Percentiles rank a stretch among this genome's conserved stretches.
These are phyloP conservation scores for Barnettozyma pratensis DNA, from an alignment of 805 yeast species.

Conservation along the genomic window DNA sequence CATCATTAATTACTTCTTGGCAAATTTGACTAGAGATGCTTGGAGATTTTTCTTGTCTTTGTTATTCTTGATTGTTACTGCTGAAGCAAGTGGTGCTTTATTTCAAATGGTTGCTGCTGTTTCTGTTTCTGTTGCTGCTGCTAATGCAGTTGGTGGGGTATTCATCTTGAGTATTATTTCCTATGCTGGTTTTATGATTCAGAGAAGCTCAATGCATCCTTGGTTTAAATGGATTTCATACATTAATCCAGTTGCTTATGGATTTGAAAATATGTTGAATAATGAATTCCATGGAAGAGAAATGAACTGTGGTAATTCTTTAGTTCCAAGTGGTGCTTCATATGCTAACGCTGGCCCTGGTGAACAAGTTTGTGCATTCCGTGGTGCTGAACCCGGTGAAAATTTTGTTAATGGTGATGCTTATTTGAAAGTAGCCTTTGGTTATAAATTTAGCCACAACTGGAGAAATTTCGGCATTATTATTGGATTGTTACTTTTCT, in stretches of 20 bases:
- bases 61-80: conserved; percentile 38
- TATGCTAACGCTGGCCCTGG: conserved; percentile 35
- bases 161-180: conserved; percentile 43
- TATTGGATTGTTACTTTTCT: conserved; percentile 48
- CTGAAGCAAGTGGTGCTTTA: conserved; percentile 43
- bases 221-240: conserved; percentile 70
- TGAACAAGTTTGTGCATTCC: conserved; percentile 51
- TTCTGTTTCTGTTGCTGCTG: conserved; percentile 21
- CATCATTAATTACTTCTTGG: conserved; percentile 51
- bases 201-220: conserved; percentile 54
- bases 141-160: conserved; percentile 57
- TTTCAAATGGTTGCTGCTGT: conserved; percentile 39
- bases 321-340: conserved; percentile 56
- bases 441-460: conserved; percentile 50
- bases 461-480: conserved; percentile 81
- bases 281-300: conserved; percentile 58
- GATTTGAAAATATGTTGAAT: conserved; percentile 58
- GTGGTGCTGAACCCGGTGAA: conserved; percentile 56
- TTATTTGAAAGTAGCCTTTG: conserved; percentile 44
- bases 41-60: conserved; percentile 50
- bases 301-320: conserved; percentile 47
- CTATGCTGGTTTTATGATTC: conserved; percentile 63
- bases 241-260: conserved; percentile 51
- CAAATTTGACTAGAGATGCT: conserved; percentile 43
- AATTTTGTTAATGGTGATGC: conserved; percentile 51